These are phyloP conservation scores for Dendrobium nobile DNA, from an alignment of 106 monocot genomes.

Conservation along the genomic window DNA sequence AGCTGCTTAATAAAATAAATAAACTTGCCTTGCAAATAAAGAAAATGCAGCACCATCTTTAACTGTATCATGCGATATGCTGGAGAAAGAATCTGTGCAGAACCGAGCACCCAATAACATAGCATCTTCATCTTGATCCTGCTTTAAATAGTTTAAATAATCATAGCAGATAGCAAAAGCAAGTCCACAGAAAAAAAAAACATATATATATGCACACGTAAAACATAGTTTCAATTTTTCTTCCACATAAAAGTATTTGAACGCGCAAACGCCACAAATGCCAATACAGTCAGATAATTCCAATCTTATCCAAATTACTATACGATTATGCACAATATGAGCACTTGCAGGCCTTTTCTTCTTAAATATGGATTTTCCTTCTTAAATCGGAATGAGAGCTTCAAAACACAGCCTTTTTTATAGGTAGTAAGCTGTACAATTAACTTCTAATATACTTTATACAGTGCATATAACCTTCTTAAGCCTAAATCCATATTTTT, in stretches of 20 bases:
- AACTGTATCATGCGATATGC: conserved; percentile 41
- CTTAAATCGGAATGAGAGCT: not conserved
- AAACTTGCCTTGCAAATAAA: conserved; percentile 83
- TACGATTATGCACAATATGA: not conserved
- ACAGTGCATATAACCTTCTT: not conserved
- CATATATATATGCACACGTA: not conserved
- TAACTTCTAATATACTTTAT: not conserved
- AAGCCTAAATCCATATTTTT: not conserved
- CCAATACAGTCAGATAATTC: not conserved
- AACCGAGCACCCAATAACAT: conserved; percentile 89
- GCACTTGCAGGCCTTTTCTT: not conserved
- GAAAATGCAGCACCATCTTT: conserved; percentile 59
- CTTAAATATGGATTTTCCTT: not conserved
- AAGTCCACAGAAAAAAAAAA: not conserved
- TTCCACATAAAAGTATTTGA: not conserved
- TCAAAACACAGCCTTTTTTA: not conserved
- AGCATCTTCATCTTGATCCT: conserved; percentile 97
- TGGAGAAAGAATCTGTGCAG: conserved; percentile 91
- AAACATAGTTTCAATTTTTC: not conserved
- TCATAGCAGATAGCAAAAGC: not conserved
- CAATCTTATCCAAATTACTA: not conserved
- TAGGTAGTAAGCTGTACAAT: not conserved
- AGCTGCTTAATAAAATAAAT: not conserved
- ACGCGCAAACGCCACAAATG: not conserved
- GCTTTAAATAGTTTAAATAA: not conserved